phyloP scores from a whole-genome alignment of 2,329 filamentous ascomycete species.

The Fusarium sp. region DNA sequence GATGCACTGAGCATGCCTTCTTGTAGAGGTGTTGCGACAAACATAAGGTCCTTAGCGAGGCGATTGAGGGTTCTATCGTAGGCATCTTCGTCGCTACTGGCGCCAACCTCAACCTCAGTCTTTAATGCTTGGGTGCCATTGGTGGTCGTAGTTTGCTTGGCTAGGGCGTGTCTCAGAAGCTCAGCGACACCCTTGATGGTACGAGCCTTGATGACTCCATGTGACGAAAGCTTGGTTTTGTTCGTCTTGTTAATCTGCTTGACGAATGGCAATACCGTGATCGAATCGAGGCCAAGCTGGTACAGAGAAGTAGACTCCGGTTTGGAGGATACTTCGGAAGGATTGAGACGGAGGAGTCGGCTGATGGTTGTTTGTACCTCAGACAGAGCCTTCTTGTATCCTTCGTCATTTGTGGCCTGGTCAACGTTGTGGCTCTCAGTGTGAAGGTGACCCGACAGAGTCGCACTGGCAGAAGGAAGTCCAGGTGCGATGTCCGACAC shows the following conservation, averaged over 20 bases:
- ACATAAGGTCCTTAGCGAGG: slow-evolving; percentile 19
- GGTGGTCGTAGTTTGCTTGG: fast-evolving
- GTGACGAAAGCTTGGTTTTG: slow-evolving; percentile 9
- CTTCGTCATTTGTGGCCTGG: fast-evolving
- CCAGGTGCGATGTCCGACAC: not conserved
- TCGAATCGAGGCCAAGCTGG: slow-evolving; percentile 22
- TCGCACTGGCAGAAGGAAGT: not conserved
- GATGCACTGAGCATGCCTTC: slow-evolving; percentile 34
- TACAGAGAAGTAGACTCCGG: slow-evolving; percentile 12
- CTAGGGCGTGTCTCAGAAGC: not conserved
- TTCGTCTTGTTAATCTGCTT: slow-evolving; percentile 17
- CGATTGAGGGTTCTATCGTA: not conserved
- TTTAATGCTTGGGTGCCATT: fast-evolving
- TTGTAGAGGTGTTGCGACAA: slow-evolving; percentile 21
- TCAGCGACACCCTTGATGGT: slow-evolving; percentile 5
- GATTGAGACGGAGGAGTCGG: not conserved
- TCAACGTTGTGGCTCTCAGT: fast-evolving
- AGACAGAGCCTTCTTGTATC: not conserved
- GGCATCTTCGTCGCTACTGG: not conserved
- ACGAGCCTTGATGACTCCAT: slow-evolving; percentile 18
- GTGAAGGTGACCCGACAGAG: fast-evolving
- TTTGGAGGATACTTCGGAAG: not conserved
- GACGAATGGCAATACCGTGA: slow-evolving; percentile 20
- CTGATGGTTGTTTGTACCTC: not conserved
- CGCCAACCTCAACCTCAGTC: fast-evolving